A percentile compares a stretch with the other conserved stretches of the same genome.
phyloP scores from a whole-genome alignment of 306 rosid genomes.

The Senna siamea region DNA sequence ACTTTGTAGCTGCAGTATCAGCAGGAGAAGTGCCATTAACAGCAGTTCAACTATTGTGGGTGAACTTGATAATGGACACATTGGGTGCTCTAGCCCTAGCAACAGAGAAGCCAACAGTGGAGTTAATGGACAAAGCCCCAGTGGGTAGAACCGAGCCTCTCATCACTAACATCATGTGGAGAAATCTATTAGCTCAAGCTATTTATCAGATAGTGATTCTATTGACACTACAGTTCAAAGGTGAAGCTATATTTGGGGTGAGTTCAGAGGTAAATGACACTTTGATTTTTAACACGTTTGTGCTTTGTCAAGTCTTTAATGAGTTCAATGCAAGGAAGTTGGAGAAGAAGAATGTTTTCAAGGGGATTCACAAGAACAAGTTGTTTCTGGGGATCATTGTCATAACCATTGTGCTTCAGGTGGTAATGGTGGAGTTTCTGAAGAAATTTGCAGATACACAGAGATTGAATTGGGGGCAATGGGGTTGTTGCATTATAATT shows the following conservation, averaged over 20 bases:
- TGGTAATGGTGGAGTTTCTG: constrained; percentile 37
- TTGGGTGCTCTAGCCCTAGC: constrained; percentile 38
- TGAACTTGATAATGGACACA: constrained; percentile 36
- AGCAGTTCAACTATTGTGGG: constrained; percentile 36
- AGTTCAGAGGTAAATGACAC: constrained; percentile 31
- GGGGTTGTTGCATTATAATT: constrained; percentile 29
- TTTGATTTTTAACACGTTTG: constrained; percentile 31
- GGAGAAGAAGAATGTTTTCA: constrained; percentile 38
- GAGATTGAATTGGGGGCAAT: constrained; percentile 34
- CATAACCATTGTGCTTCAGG: constrained; percentile 33
- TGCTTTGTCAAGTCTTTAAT: constrained; percentile 37
- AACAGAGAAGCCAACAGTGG: constrained; percentile 27
- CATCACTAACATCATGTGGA: constrained; percentile 38
- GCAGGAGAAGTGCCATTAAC: constrained; percentile 31
- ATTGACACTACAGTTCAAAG: constrained; percentile 27
- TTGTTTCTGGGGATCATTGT: constrained; percentile 30
- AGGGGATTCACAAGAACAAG: constrained; percentile 31
- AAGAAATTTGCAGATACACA: constrained; percentile 36
- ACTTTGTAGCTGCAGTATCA: constrained; percentile 21
- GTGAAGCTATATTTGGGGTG: constrained; percentile 29
- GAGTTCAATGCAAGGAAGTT: constrained; percentile 42
- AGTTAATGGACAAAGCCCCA: constrained; percentile 3
- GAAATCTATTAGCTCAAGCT: constrained; percentile 35
- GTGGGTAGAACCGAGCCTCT: constrained; percentile 24
- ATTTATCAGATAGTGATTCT: constrained; percentile 18